These are phyloP conservation scores for Papiliotrema nemorosa DNA, from an alignment of 1,284 basidiomycete species.

Conservation along the genomic window DNA sequence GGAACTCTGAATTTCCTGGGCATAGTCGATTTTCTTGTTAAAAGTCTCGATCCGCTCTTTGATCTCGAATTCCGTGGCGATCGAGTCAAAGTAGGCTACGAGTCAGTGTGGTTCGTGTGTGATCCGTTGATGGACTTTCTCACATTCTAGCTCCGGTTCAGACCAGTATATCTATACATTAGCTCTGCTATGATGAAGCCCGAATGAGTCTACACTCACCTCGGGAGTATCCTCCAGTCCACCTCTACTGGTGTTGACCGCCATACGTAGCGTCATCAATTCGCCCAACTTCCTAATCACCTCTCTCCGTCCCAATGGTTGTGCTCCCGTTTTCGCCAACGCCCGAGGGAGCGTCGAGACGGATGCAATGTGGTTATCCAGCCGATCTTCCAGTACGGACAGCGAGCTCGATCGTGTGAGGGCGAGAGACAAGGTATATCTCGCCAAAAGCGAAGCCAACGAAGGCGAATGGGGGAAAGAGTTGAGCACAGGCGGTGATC, in stretches of 20 bases:
- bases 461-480: conserved; percentile 44
- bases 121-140: conserved; percentile 18
- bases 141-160: conserved; percentile 79
- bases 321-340: conserved; percentile 71
- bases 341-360: conserved; percentile 72
- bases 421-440: conserved; percentile 85
- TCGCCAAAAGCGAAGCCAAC: conserved; percentile 62
- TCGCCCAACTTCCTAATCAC: conserved; percentile 85
- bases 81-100: conserved; percentile 73
- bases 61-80: conserved; percentile 77
- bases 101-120: not conserved
- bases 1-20: conserved; percentile 64
- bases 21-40: conserved; percentile 90
- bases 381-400: conserved; percentile 72
- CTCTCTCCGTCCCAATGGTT: conserved; percentile 69
- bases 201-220: too few relatives aligned
- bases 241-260: conserved; percentile 78
- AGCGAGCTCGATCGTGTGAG: conserved; percentile 80
- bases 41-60: conserved; percentile 70
- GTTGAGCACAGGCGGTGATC: conserved; percentile 56
- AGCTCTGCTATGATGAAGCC: conserved; percentile 51
- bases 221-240: conserved; percentile 79
- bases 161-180: conserved; percentile 68
- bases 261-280: conserved; percentile 81
- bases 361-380: conserved; percentile 75